Conservation (phyloP, 2,329 filamentous ascomycete genomes). For the Sporothrix pallida region DNA sequence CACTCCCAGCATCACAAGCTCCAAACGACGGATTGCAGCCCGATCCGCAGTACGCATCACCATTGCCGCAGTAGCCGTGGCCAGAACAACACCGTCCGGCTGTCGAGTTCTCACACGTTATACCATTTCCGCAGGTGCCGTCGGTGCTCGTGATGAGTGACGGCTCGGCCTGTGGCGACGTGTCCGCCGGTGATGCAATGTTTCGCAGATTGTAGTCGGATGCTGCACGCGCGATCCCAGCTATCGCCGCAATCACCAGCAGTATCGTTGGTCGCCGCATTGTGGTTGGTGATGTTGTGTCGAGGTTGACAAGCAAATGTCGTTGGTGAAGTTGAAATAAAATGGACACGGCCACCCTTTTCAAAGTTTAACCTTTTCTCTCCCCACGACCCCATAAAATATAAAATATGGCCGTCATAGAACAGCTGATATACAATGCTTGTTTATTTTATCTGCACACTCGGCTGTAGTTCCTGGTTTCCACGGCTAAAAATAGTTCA, state of each 20-base stretch:
- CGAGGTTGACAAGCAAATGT: background rate
- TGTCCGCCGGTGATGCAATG: background rate
- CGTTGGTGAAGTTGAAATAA: too few relatives aligned
- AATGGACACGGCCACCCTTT: background rate
- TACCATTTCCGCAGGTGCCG: constrained; percentile 32
- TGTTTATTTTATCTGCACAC: background rate
- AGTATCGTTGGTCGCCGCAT: background rate
- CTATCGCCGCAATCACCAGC: background rate
- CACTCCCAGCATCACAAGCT: background rate
- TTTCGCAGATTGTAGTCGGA: background rate
- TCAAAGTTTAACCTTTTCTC: too few relatives aligned
- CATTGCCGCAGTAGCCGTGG: constrained; percentile 33
- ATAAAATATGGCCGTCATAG: background rate
- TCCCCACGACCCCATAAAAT: background rate
- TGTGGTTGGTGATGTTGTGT: too few relatives aligned
- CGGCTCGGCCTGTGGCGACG: background rate
- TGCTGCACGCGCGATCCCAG: background rate
- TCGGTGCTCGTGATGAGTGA: constrained; percentile 17
- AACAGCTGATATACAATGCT: background rate
- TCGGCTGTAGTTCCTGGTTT: background rate
- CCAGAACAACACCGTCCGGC: constrained; percentile 32
- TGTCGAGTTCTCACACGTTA: constrained; percentile 29
- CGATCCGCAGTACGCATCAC: constrained; percentile 30
- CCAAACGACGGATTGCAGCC: constrained; percentile 31
- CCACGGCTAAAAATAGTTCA: background rate